Evolutionary conservation across 1,284 basidiomycete genomes (phyloP).

Genomic region (Cryptococcus depauperatus): DNA sequence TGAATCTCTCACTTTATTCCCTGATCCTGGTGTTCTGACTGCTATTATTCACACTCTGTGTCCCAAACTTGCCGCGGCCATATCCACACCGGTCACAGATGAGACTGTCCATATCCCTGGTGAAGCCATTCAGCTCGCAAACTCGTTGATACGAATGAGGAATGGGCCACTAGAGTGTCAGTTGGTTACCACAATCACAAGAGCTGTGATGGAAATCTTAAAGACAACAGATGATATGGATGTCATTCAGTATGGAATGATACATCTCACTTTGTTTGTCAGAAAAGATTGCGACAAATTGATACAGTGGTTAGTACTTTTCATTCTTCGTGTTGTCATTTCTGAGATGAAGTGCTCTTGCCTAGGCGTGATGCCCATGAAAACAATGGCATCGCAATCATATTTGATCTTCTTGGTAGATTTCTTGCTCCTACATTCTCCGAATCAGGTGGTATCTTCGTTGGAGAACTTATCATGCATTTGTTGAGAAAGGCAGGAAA

Average conservation of each 20-base stretch:
- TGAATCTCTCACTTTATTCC: conserved; percentile 57
- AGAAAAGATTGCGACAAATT: conserved; percentile 79
- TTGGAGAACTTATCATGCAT: conserved; percentile 91
- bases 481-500: conserved; percentile 71
- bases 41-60: conserved; percentile 62
- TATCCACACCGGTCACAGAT: conserved; percentile 52
- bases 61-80: conserved; percentile 61
- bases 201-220: conserved; percentile 63
- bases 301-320: conserved; percentile 54
- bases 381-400: conserved; percentile 63
- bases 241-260: conserved; percentile 75
- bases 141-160: conserved; percentile 60
- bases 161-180: conserved; percentile 61
- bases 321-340: not conserved
- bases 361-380: conserved; percentile 53
- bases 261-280: conserved; percentile 71
- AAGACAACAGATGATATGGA: conserved; percentile 68
- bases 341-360: not conserved
- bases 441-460: conserved; percentile 78
- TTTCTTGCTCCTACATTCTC: conserved; percentile 56
- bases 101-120: conserved; percentile 61
- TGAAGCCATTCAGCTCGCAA: conserved; percentile 72
- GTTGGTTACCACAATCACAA: conserved; percentile 65
- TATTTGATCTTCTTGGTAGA: conserved; percentile 65
- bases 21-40: conserved; percentile 12